These are phyloP conservation scores for Microsporum canis DNA, from an alignment of 2,329 filamentous ascomycete species.

Conservation along the genomic window DNA sequence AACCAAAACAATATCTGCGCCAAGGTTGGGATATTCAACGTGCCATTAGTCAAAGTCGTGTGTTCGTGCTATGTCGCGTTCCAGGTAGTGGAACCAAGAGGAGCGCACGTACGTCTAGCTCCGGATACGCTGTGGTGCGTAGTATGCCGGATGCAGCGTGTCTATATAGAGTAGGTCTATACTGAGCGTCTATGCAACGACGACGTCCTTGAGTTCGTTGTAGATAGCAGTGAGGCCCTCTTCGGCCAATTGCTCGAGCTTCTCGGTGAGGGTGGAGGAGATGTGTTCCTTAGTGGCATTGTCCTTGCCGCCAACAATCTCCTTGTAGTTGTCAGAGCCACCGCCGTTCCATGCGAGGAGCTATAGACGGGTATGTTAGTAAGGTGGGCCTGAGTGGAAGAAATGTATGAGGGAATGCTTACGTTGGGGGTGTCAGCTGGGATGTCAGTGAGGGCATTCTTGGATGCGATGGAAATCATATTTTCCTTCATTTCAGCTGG, in stretches of 20 bases:
- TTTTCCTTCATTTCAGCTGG: slow-evolving; percentile 88
- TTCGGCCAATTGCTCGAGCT: slow-evolving; percentile 36
- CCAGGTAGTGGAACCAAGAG: neutral
- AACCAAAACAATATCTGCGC: neutral
- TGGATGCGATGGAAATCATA: slow-evolving; percentile 72
- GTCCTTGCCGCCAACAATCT: slow-evolving; percentile 64
- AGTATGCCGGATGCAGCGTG: neutral
- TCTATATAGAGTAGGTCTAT: neutral
- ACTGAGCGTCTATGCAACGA: slow-evolving; percentile 32
- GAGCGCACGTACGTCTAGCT: neutral
- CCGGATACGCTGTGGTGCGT: neutral
- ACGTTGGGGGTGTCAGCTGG: slow-evolving; percentile 77
- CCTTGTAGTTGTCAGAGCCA: slow-evolving; percentile 79
- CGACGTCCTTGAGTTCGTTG: slow-evolving; percentile 33
- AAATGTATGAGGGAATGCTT: slow-evolving; percentile 23
- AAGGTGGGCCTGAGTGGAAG: slow-evolving; percentile 12
- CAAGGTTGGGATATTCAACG: neutral
- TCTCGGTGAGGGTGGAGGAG: slow-evolving; percentile 28
- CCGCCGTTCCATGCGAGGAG: slow-evolving; percentile 98
- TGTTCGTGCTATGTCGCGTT: neutral
- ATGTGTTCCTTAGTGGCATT: slow-evolving; percentile 29
- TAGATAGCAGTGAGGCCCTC: slow-evolving; percentile 39
- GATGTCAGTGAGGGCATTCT: slow-evolving; percentile 66
- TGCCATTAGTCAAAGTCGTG: neutral
- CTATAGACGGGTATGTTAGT: slow-evolving; percentile 24